Percentiles rank a stretch among this genome's conserved stretches.
These are phyloP conservation scores for Euphorbia tirucalli DNA, from an alignment of 345 rosid genomes.

Conservation along the genomic window DNA sequence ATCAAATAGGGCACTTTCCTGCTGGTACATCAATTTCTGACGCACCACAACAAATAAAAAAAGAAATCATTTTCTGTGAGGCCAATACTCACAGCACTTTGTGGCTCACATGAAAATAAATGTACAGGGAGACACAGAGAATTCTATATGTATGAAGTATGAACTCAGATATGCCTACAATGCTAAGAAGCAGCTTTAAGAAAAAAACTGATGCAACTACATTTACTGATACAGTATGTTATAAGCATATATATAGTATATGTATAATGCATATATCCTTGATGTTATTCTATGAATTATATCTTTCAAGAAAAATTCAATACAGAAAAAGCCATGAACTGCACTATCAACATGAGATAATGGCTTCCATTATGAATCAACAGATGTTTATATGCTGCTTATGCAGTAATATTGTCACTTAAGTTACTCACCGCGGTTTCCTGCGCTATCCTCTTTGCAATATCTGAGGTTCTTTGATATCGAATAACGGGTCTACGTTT, in stretches of 20 bases:
- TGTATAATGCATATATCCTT: not conserved
- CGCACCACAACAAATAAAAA: slow-evolving; percentile 21
- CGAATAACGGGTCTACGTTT: slow-evolving; percentile 93
- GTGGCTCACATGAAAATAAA: not conserved
- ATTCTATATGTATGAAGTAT: not conserved
- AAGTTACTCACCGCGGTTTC: slow-evolving; percentile 76
- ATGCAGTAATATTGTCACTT: not conserved
- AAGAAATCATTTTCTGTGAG: slow-evolving; percentile 9
- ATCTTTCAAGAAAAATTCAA: not conserved
- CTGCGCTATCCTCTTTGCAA: slow-evolving; percentile 93
- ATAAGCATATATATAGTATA: not conserved
- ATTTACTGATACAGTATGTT: not conserved
- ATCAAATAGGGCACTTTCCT: slow-evolving; percentile 92
- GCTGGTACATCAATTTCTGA: slow-evolving; percentile 98
- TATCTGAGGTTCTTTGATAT: slow-evolving; percentile 90
- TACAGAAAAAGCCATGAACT: not conserved
- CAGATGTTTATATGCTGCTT: not conserved
- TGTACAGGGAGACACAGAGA: not conserved
- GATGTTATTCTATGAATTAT: slow-evolving; percentile 5
- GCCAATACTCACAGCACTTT: not conserved
- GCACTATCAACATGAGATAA: not conserved
- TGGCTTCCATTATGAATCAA: not conserved
- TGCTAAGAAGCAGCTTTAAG: not conserved
- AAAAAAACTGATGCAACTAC: not conserved
- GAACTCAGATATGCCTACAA: not conserved